These are phyloP conservation scores for Filobasidium uniguttulatum DNA, from an alignment of 1,284 basidiomycete genomes.

Conservation along the genomic window DNA sequence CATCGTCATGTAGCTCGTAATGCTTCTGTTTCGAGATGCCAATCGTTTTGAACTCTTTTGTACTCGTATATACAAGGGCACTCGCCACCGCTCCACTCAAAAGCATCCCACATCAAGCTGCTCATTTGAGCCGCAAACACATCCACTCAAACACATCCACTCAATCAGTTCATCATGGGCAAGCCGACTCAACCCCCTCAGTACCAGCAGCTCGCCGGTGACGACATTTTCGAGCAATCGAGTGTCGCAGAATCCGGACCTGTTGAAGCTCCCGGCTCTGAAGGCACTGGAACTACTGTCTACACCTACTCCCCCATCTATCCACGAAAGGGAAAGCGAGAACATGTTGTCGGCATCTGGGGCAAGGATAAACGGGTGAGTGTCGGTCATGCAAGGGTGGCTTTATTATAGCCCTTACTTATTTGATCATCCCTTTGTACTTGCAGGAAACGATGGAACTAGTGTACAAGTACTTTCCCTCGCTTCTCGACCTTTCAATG, in stretches of 20 bases:
- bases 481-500: constrained; percentile 13
- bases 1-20: no score
- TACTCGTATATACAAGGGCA: no score
- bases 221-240: background rate
- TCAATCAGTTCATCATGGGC: background rate
- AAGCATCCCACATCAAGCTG: background rate
- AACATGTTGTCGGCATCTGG: constrained; percentile 19
- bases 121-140: background rate
- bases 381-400: no score
- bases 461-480: constrained; percentile 17
- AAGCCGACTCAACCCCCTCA: constrained; percentile 1
- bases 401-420: background rate
- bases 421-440: background rate
- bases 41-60: no score
- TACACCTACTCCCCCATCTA: background rate
- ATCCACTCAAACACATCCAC: background rate
- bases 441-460: constrained; percentile 19
- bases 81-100: no score
- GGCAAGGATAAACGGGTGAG: constrained; percentile 18
- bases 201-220: background rate
- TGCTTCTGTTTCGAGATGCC: no score
- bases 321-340: constrained; percentile 16
- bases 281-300: background rate
- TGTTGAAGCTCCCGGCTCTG: background rate
- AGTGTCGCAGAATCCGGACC: background rate